A percentile compares a stretch with the other conserved stretches of the same genome.
Conservation (phyloP, 2,329 filamentous ascomycete species). For the Colletotrichum sp. region DNA sequence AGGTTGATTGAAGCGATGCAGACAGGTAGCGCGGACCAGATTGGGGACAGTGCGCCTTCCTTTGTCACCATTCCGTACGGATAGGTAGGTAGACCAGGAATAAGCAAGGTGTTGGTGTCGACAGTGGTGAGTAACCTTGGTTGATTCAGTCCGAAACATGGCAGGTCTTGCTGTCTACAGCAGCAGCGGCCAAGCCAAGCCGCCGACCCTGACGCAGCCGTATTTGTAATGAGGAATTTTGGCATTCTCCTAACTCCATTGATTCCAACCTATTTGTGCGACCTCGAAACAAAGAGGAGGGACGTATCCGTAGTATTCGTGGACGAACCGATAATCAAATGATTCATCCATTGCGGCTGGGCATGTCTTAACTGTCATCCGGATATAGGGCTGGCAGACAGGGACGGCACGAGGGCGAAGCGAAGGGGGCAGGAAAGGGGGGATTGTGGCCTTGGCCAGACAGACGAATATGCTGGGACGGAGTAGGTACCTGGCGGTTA, state of each 20-base stretch:
- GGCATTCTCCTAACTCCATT: not conserved
- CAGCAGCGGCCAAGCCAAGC: not conserved
- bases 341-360: not conserved
- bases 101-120: not conserved
- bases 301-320: not conserved
- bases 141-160: slow-evolving; percentile 1
- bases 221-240: not conserved
- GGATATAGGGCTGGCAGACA: not conserved
- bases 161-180: not conserved
- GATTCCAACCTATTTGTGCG: not conserved
- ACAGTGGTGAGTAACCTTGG: not conserved
- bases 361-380: not conserved
- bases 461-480: not conserved
- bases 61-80: not conserved
- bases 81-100: not conserved
- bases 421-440: not conserved
- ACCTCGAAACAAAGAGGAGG: not conserved
- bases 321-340: not conserved
- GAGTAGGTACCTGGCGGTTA: not conserved
- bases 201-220: not conserved
- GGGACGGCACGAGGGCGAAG: not conserved
- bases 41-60: not conserved
- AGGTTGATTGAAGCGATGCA: not conserved
- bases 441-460: not conserved
- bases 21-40: not conserved